Conservation (phyloP, 768 basidiomycete species). For the Kwoniella botswanensis region DNA sequence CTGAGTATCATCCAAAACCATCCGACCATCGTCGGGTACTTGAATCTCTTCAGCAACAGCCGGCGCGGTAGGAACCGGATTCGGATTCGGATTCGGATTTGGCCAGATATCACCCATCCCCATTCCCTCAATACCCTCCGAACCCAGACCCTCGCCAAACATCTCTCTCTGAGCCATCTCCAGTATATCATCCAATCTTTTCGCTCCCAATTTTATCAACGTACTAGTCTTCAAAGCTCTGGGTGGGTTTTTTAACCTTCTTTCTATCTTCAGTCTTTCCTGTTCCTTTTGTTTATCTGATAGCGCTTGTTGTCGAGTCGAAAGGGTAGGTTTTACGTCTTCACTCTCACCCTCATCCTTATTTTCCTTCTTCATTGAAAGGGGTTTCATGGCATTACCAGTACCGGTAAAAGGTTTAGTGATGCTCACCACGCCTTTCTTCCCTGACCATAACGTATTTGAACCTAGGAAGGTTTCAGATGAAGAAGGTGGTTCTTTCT, state of each 20-base stretch:
- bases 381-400: neutral
- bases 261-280: constrained; percentile 1
- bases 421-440: neutral
- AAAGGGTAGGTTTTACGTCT: constrained; percentile 2
- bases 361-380: neutral
- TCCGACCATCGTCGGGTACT: too few relatives aligned
- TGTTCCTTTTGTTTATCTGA: constrained; percentile 17
- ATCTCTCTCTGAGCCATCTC: constrained; percentile 16
- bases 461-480: constrained; percentile 15
- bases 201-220: constrained; percentile 23
- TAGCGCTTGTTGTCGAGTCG: neutral
- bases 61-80: neutral
- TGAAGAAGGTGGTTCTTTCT: constrained; percentile 14
- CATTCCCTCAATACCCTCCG: neutral
- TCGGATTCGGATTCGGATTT: constrained; percentile 11
- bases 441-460: constrained; percentile 4
- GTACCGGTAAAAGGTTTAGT: neutral
- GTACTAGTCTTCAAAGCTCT: constrained; percentile 17
- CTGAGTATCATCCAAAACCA: too few relatives aligned
- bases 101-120: constrained; percentile 18
- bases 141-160: neutral
- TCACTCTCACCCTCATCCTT: neutral
- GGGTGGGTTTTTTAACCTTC: constrained; percentile 14
- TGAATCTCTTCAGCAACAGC: too few relatives aligned
- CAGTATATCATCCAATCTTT: constrained; percentile 19